Percentiles rank a stretch among this genome's conserved stretches.
These are phyloP conservation scores for Quercus lobata DNA, from an alignment of 331 rosid genomes.

Conservation along the genomic window DNA sequence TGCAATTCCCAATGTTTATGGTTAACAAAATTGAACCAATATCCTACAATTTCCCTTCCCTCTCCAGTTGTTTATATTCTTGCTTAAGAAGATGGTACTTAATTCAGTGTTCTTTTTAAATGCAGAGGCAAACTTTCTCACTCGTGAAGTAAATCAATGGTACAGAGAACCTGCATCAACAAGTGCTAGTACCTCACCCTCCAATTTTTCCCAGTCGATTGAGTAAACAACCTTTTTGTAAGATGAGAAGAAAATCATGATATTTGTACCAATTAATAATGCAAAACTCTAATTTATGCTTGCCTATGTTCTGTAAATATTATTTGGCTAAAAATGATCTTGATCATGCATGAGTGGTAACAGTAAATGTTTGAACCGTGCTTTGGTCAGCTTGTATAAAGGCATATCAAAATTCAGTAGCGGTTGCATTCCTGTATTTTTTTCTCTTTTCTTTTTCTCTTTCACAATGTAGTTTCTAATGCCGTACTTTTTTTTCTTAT, in stretches of 20 bases:
- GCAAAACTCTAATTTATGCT: background rate
- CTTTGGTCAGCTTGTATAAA: too few relatives aligned
- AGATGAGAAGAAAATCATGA: slow-evolving; percentile 9
- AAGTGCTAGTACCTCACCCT: slow-evolving; percentile 33
- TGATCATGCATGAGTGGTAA: background rate
- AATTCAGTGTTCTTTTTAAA: slow-evolving; percentile 9
- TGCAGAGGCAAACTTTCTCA: slow-evolving; percentile 92
- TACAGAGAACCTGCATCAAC: slow-evolving; percentile 70
- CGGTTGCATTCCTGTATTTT: too few relatives aligned
- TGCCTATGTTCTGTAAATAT: background rate
- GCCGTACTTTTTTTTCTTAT: too few relatives aligned
- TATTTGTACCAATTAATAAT: background rate
- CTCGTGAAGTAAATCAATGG: slow-evolving; percentile 77
- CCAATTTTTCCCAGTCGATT: slow-evolving; percentile 24
- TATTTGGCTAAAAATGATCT: background rate
- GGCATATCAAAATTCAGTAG: too few relatives aligned
- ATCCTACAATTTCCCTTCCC: background rate
- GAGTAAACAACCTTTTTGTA: slow-evolving; percentile 10
- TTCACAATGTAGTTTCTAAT: too few relatives aligned
- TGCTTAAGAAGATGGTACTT: background rate
- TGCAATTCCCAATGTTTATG: background rate
- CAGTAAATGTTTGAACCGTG: too few relatives aligned
- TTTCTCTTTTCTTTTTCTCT: too few relatives aligned
- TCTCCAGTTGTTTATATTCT: background rate
- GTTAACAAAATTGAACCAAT: background rate